Evolutionary conservation across 2,329 filamentous ascomycete genomes (phyloP), one percentile per base, ranked within the genome.

Genomic region (Emericellopsis atlantica): DNA sequence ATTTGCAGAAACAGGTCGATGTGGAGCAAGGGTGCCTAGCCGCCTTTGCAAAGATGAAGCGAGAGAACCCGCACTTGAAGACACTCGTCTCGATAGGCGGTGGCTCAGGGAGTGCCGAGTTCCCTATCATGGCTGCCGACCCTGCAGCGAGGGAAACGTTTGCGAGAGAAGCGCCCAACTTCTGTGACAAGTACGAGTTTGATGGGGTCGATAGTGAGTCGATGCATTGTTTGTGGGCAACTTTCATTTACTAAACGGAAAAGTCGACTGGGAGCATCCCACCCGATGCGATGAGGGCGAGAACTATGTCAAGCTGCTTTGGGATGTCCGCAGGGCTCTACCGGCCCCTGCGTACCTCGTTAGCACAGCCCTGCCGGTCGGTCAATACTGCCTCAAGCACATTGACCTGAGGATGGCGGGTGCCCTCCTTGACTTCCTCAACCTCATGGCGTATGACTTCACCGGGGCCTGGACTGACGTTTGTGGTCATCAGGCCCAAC

Each of bases 391-490:
- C 12, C 63, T 83, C 16, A 65, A 64, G 45, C 64, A 81, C 51
- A 76, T 83, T 51, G 66, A 80, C 46, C 59, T 82, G 4, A 48
- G 50, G 3, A 59, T 65, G 10, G 70, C 73, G 2, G 63, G 69
- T 2, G 48, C 61, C 4, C 59, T 74, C 32, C 64, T 83, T 36
- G 76, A 83, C 53, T 64, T 73, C 49, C 60, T 83, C 45, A 81
- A 83, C 50, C 62, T 84, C 36, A 84, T 84, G 80, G 67, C 71
- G 11, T 84, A 84, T 52, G 79, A 84, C 54, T 81, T 81, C 48
- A 67, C 70, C 0, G 79, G 79, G 0, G 67, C 74, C 7, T 83
- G 79, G 79, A 70, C 68, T 2, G 55, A 64, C 18, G 67, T 72
- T 24, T 72, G 69, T 9, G 79, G 78, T 11, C 76, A 83, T 51